A percentile compares a stretch with the other conserved stretches of the same genome.
phyloP scores from a whole-genome alignment of 345 rosid genomes.

The Ricinus communis region DNA sequence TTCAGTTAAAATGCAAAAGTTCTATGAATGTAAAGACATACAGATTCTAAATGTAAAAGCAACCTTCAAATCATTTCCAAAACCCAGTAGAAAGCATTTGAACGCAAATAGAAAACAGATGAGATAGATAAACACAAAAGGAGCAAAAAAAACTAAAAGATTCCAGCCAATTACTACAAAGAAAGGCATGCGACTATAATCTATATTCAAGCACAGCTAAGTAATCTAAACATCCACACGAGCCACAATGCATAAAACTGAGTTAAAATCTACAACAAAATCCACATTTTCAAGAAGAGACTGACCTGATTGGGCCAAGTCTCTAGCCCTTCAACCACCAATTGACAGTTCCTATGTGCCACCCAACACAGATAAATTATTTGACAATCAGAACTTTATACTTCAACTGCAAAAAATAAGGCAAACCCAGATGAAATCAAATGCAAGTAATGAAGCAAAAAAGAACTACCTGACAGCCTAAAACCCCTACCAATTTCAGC shows the following conservation, averaged over 20 bases:
- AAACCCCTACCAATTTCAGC: constrained; percentile 13
- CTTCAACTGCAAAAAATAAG: constrained; percentile 21
- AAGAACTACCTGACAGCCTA: constrained; percentile 5
- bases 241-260: background rate
- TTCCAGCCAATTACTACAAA: background rate
- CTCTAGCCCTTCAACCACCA: constrained; percentile 13
- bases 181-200: background rate
- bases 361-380: background rate
- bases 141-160: background rate
- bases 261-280: background rate
- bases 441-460: constrained; percentile 1
- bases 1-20: background rate
- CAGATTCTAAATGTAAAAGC: background rate
- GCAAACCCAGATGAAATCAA: constrained; percentile 31
- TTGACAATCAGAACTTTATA: background rate
- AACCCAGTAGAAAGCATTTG: no score
- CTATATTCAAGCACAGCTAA: background rate
- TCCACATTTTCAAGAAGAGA: background rate
- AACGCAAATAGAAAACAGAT: background rate
- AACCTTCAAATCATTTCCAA: background rate
- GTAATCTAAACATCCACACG: background rate
- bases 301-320: constrained; percentile 22
- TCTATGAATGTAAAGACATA: background rate
- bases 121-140: no score
- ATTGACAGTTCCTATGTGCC: constrained; percentile 18